Base-by-base conservation (phyloP, 371 early-diverging fungal species). In the Mortierella sp. region DNA sequence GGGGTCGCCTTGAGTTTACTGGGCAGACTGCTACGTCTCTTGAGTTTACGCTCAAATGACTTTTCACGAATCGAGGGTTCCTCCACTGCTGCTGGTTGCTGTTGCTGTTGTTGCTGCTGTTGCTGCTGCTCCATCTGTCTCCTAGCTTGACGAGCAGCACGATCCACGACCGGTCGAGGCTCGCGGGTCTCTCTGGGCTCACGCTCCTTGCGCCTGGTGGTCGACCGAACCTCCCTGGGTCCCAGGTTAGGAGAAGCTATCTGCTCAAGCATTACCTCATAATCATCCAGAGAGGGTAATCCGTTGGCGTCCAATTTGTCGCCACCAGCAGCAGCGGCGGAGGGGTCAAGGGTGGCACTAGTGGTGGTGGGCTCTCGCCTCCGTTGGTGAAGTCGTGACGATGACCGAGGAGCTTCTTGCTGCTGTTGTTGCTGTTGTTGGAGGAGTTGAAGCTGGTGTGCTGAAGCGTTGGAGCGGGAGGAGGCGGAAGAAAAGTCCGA, bases 21-120 rank as follows among this genome's bases (percentile, higher is more conserved):
- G 44, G 86, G 86, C 16, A 86, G 73, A 74, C 86, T 86, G 79
- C 82, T 81, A 26, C 86, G 76, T 31, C 86, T 76, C 40, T 57
- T 69, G 31, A 73, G 34, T 37, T 76, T 81, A 24, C 74, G 72
- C 11, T 86, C 79, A 37, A 80, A 76, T 34, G 77, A 72, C 61
- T 46, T 51, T 28, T 78, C 72, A n/a, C 28, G 51, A 59, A 34
- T 43, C 34, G 67, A 55, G 2, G 54, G 31, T 21, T 53, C 37
- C 8, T 4, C 54, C 14, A 6, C 19, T 6, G 53, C 53, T 73
- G 54, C 31, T 44, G 48, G 70, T 21, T 57, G 44, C 37, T 61
- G 64, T n/a, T 46, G 69, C 3, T 57, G 48, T 26, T 53, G 76
- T 53, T 50, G 53, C 37, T 44, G 53, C 44, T 55, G 76, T 21